A percentile compares a stretch with the other conserved stretches of the same genome.
Evolutionary conservation across 2,329 filamentous ascomycete genomes (phyloP).

Genomic region (Escovopsis sp.): DNA sequence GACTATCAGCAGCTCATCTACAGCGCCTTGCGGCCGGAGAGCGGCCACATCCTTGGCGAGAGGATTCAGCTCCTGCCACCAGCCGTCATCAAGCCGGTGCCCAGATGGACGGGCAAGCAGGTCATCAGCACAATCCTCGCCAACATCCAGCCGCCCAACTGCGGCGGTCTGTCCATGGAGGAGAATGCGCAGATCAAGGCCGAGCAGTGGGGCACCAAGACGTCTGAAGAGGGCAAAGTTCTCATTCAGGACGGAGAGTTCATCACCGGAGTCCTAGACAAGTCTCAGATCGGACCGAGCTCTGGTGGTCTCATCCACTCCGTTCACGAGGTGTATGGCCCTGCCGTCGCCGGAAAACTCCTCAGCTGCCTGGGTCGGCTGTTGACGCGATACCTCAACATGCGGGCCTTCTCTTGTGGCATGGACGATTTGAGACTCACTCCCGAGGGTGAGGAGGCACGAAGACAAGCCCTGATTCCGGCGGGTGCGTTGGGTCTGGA

Average conservation of each 20-base stretch:
- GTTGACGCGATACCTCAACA: constrained; percentile 77
- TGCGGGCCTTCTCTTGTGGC: constrained; percentile 91
- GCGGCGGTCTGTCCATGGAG: constrained; percentile 61
- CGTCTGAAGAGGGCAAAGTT: constrained; percentile 66
- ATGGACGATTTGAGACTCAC: constrained; percentile 92
- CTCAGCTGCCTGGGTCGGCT: constrained; percentile 81
- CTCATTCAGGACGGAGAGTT: constrained; percentile 78
- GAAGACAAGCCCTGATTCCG: constrained; percentile 51
- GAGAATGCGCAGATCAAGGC: constrained; percentile 65
- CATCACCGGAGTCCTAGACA: constrained; percentile 83
- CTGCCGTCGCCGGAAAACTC: constrained; percentile 69
- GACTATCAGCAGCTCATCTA: constrained; percentile 94
- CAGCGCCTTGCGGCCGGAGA: constrained; percentile 75
- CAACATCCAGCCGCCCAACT: constrained; percentile 70
- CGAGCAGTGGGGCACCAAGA: constrained; percentile 56
- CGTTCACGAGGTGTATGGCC: constrained; percentile 85
- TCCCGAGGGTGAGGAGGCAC: constrained; percentile 54
- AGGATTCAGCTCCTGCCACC: constrained; percentile 69
- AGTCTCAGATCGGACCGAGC: constrained; percentile 81
- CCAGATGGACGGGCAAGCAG: constrained; percentile 92
- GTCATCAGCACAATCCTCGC: constrained; percentile 83
- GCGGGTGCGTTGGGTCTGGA: constrained; percentile 58
- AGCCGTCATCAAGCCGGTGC: constrained; percentile 64
- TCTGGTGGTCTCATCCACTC: constrained; percentile 80
- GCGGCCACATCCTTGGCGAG: constrained; percentile 70